Evolutionary conservation across 2,329 filamentous ascomycete genomes (phyloP).

Genomic region (Drechslerella dactyloides): DNA sequence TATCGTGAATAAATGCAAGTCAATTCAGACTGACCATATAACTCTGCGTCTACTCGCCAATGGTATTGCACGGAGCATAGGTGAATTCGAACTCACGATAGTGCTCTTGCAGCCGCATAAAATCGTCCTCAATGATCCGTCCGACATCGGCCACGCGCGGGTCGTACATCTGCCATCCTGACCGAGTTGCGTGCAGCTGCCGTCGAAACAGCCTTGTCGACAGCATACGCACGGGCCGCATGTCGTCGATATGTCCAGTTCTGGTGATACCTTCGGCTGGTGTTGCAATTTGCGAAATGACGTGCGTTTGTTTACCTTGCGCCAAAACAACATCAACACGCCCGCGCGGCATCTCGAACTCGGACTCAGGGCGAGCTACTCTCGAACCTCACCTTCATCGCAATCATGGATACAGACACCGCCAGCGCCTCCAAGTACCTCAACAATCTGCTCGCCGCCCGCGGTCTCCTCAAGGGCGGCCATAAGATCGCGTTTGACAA

Average conservation of each 20-base stretch:
- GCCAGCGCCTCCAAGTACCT: conserved; percentile 73
- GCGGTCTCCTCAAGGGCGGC: conserved; percentile 71
- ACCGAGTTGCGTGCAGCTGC: conserved; percentile 3
- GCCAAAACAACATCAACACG: conserved; percentile 15
- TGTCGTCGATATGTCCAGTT: background rate
- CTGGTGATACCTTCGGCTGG: background rate
- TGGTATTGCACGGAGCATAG: background rate
- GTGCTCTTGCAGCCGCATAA: conserved; percentile 33
- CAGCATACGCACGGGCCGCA: background rate
- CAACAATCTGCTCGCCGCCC: conserved; percentile 73
- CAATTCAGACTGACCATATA: background rate
- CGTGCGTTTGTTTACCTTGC: conserved; percentile 40
- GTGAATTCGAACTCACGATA: conserved; percentile 28
- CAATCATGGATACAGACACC: conserved; percentile 60
- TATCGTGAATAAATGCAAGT: conserved; percentile 36
- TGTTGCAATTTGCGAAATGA: conserved; percentile 14
- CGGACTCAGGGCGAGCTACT: background rate
- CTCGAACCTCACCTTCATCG: background rate
- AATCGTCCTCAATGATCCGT: conserved; percentile 46
- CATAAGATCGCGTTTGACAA: conserved; percentile 81
- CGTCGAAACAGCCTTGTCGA: background rate
- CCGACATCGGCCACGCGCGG: conserved; percentile 41
- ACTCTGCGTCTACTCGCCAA: too few species aligned
- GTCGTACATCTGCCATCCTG: conserved; percentile 15
- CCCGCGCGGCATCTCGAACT: conserved; percentile 2